Evolutionary conservation across 345 rosid genomes (phyloP).

Genomic region (Populus alba): DNA sequence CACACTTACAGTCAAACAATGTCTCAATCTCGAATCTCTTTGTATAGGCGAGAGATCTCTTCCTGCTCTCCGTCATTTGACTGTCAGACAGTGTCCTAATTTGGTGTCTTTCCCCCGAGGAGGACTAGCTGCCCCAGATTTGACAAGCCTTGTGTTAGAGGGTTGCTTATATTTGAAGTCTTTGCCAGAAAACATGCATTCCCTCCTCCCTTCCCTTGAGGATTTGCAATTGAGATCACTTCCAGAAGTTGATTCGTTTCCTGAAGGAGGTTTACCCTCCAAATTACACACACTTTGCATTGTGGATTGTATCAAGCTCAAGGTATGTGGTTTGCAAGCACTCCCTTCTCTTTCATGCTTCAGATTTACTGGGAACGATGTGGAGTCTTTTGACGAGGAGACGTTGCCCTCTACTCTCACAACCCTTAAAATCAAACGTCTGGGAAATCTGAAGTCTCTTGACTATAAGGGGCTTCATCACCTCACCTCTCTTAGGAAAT

Average conservation of each 20-base stretch:
- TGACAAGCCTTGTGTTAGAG: background rate
- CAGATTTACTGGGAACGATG: background rate
- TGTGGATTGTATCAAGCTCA: constrained; percentile 1
- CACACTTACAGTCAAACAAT: background rate
- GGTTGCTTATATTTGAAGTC: constrained; percentile 8
- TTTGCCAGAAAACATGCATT: constrained; percentile 6
- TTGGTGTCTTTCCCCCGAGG: background rate
- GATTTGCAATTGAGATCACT: background rate
- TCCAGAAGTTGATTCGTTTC: constrained; percentile 12
- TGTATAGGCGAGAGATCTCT: background rate
- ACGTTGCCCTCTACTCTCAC: constrained; percentile 6
- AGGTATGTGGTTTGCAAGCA: constrained; percentile 2
- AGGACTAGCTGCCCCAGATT: background rate
- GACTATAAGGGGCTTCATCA: background rate
- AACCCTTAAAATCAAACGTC: background rate
- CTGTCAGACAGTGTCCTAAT: background rate
- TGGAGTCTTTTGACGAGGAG: constrained; percentile 14
- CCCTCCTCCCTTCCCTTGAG: constrained; percentile 12
- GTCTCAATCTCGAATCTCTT: constrained; percentile 1
- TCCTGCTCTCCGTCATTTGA: background rate
- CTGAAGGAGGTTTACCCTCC: background rate
- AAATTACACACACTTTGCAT: constrained; percentile 5
- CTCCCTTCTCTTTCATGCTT: constrained; percentile 7
- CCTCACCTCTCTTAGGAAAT: background rate
- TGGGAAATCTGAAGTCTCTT: constrained; percentile 4